Percentiles rank a stretch among this genome's conserved stretches.
Conservation (phyloP, 495 filamentous ascomycete genomes). For the Hyaloscypha variabilis region DNA sequence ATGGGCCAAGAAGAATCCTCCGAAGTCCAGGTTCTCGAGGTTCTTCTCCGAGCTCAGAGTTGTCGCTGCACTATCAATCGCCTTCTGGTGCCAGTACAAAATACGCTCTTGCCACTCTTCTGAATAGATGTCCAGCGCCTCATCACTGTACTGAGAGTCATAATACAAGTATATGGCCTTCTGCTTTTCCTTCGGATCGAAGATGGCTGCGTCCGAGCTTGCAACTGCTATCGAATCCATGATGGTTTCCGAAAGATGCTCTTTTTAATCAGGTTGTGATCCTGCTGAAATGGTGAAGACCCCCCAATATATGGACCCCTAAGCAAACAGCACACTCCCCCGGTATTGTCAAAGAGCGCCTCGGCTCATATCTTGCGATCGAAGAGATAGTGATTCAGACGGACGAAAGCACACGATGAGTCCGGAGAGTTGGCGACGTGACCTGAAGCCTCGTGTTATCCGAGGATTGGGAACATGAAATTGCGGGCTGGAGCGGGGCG, state of each 20-base stretch:
- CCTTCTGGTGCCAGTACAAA: conserved; percentile 9
- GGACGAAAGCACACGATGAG: not conserved
- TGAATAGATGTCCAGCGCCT: conserved; percentile 17
- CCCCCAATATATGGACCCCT: not conserved
- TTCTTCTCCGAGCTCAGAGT: not conserved
- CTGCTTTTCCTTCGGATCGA: conserved; percentile 17
- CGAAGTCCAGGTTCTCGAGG: conserved; percentile 14
- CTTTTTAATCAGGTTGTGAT: not conserved
- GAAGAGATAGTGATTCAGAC: not conserved
- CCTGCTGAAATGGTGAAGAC: not conserved
- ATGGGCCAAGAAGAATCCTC: conserved; percentile 14
- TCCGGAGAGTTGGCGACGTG: not conserved
- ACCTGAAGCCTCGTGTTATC: not conserved
- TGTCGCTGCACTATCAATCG: conserved; percentile 3
- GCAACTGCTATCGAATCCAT: conserved; percentile 12
- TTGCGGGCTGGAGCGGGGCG: not conserved
- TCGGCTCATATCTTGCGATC: not conserved
- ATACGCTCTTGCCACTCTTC: conserved; percentile 16
- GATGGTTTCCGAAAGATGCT: not conserved
- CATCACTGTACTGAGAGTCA: conserved; percentile 19
- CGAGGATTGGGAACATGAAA: not conserved
- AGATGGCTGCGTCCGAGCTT: not conserved
- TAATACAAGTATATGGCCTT: conserved; percentile 14
- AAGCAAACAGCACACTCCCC: not conserved
- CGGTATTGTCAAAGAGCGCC: not conserved